Evolutionary conservation across 2,329 filamentous ascomycete species (phyloP), one percentile per base, ranked within the genome.

Genomic region (Xylariaceae sp.): DNA sequence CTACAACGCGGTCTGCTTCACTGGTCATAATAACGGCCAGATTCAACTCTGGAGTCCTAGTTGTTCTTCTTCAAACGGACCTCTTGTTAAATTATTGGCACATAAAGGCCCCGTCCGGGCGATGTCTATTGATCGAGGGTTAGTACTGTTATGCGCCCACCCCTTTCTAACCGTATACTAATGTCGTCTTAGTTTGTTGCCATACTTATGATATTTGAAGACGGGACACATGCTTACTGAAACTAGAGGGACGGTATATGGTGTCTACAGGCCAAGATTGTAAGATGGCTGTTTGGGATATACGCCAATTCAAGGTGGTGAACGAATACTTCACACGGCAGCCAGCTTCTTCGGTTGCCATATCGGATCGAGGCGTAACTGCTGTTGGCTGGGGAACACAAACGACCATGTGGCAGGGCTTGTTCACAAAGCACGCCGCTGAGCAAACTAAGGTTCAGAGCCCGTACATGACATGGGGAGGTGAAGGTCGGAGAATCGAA

Each of bases 11-110:
- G 86, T 99, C 55, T 77, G 96, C 47, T 91, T 97, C 65, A 84
- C 91, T 58, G 94, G 94, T 7, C 92, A 97, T 68, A 91, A 96
- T 68, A 97, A 97, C 67, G 94, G 94, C 54, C 88, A 89, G 2
- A 91, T 99, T 37, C 94, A 90, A 2, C 76, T 99, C 44, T 99
- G 94, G 94, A 96, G 92, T 2, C 94, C 94, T 2, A 99, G 96
- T 72, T 87, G 61, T 45, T 58, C 58, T 8, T 56, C 61, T 12
- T 53, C 60, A 85, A 30, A 81, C 85, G 53, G 88, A 0, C 88
- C 94, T 0, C 79, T 96, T 6, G 92, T 96, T 48, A 97, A 96
- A 72, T 81, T 97, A 39, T 80, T 96, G 39, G 89, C 90, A 11
- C 92, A 99, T 72, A 82, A 84, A 54, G 94, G 94, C 4, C 94